phyloP scores from a whole-genome alignment of 352 stramenopile genomes.

The Globisporangium apiculatum region DNA sequence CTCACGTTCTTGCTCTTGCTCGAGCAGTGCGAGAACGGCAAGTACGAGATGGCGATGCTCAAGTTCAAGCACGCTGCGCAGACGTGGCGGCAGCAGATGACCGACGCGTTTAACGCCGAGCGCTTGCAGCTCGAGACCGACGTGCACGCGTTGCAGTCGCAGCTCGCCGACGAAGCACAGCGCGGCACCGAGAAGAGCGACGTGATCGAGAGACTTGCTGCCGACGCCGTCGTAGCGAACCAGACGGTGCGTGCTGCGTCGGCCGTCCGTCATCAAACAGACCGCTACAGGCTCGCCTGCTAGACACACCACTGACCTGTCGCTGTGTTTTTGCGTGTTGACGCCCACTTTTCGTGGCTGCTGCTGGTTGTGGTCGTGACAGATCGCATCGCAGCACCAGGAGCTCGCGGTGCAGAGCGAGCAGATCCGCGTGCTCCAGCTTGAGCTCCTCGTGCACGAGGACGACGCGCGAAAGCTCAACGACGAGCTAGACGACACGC shows the following conservation, averaged over 20 bases:
- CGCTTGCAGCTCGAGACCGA: slow-evolving; percentile 29
- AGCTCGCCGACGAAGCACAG: slow-evolving; percentile 26
- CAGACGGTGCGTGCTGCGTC: slow-evolving; percentile 18
- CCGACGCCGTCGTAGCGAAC: slow-evolving; percentile 27
- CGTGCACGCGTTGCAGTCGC: slow-evolving; percentile 18
- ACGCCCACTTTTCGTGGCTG: background rate
- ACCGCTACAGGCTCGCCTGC: too few relatives aligned
- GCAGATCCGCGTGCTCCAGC: slow-evolving; percentile 45
- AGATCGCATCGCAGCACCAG: slow-evolving; percentile 38
- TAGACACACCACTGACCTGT: slow-evolving; percentile 16
- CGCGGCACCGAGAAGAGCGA: slow-evolving; percentile 40
- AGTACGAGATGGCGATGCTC: slow-evolving; percentile 84
- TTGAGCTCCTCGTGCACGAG: slow-evolving; percentile 69
- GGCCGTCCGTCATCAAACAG: background rate
- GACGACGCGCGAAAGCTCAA: slow-evolving; percentile 58
- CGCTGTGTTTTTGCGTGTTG: slow-evolving; percentile 11
- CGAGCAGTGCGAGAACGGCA: slow-evolving; percentile 72
- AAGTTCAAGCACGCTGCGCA: slow-evolving; percentile 75
- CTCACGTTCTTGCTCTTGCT: slow-evolving; percentile 66
- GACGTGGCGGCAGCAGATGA: slow-evolving; percentile 40
- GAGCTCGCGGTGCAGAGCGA: slow-evolving; percentile 26
- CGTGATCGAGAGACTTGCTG: slow-evolving; percentile 35
- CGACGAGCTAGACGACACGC: slow-evolving; percentile 43
- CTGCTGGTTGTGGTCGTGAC: background rate
- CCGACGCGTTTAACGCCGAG: slow-evolving; percentile 36